Evolutionary conservation across 2,329 filamentous ascomycete genomes (phyloP).

Genomic region (Penicillium sp.): DNA sequence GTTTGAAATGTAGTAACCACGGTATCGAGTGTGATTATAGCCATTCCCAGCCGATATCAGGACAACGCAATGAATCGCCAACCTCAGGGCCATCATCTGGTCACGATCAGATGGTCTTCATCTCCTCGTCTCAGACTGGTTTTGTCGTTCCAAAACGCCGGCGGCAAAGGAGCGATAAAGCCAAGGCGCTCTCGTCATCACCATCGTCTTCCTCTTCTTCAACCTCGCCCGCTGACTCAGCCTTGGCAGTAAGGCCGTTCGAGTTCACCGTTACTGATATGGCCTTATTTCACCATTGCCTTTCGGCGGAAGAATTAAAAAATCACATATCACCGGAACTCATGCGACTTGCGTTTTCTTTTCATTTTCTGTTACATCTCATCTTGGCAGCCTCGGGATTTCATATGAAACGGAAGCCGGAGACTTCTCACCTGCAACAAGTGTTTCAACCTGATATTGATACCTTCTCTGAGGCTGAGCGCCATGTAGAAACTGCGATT

Average conservation of each 20-base stretch:
- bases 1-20: too few relatives aligned
- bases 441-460: neutral
- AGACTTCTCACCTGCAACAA: neutral
- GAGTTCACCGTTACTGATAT: neutral
- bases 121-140: neutral
- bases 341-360: neutral
- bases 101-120: neutral
- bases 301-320: neutral
- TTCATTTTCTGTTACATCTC: neutral
- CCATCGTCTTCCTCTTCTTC: neutral
- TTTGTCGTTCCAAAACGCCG: neutral
- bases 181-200: neutral
- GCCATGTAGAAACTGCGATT: neutral
- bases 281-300: neutral
- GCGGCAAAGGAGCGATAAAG: too few relatives aligned
- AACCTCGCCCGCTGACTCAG: too few relatives aligned
- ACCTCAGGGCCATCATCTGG: too few relatives aligned
- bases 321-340: neutral
- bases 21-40: too few relatives aligned
- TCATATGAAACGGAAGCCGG: neutral
- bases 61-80: too few relatives aligned
- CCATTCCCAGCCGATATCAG: too few relatives aligned
- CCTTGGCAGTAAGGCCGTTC: neutral
- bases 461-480: neutral
- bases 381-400: neutral